Conservation (phyloP, 2,329 filamentous ascomycete genomes). For the Cytospora leucostoma region DNA sequence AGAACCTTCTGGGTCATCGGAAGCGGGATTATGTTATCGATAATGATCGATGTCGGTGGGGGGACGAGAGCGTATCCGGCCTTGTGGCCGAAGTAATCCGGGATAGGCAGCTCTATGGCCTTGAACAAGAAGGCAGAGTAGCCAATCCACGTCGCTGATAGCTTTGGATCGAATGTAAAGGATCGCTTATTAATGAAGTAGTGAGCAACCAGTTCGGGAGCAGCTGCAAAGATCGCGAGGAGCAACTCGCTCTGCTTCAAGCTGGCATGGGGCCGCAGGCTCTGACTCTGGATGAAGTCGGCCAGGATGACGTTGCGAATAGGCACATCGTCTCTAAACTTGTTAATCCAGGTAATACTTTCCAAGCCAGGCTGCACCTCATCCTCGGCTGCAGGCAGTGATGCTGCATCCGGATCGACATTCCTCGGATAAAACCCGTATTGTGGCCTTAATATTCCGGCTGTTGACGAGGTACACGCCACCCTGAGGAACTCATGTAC, state of each 20-base stretch:
- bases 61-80: conserved; percentile 65
- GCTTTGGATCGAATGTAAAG: conserved; percentile 87
- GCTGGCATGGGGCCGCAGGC: conserved; percentile 80
- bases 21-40: conserved; percentile 84
- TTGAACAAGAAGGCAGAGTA: conserved; percentile 88
- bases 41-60: conserved; percentile 74
- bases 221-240: conserved; percentile 74
- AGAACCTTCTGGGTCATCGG: conserved; percentile 80
- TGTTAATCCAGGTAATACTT: conserved; percentile 68
- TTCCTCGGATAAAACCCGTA: conserved; percentile 83
- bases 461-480: conserved; percentile 71
- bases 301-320: conserved; percentile 80
- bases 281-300: conserved; percentile 74
- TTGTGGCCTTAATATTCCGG: conserved; percentile 74
- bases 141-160: conserved; percentile 92
- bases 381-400: conserved; percentile 41
- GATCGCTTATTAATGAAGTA: conserved; percentile 81
- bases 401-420: conserved; percentile 58
- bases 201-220: conserved; percentile 83
- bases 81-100: conserved; percentile 68
- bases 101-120: conserved; percentile 73
- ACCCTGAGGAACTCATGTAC: conserved; percentile 75
- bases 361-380: conserved; percentile 66
- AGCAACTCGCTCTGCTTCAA: conserved; percentile 79
- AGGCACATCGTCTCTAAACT: conserved; percentile 65